phyloP scores from a whole-genome alignment of 345 rosid species.

The Melaleuca alternifolia region DNA sequence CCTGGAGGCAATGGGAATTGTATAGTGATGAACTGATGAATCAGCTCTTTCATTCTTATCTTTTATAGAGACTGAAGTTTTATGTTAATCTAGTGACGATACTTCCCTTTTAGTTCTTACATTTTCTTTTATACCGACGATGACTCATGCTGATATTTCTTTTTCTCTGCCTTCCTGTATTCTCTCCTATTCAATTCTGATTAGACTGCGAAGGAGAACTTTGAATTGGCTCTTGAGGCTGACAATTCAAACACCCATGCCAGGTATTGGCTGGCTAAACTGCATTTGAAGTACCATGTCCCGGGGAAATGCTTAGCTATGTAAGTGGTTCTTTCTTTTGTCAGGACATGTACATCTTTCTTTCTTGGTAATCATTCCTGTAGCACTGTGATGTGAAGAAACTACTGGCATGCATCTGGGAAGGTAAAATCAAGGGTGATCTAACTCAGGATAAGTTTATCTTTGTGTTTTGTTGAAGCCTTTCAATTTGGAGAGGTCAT shows the following conservation, averaged over 20 bases:
- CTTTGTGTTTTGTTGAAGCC: neutral
- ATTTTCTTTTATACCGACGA: neutral
- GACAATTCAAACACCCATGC: constrained; percentile 80
- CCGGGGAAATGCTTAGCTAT: constrained; percentile 79
- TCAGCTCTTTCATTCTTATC: neutral
- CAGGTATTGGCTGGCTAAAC: constrained; percentile 65
- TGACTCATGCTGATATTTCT: neutral
- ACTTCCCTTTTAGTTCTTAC: neutral
- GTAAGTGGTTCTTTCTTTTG: constrained; percentile 30
- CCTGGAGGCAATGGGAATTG: neutral
- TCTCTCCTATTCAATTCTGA: neutral
- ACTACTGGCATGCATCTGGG: neutral
- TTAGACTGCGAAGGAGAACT: constrained; percentile 84
- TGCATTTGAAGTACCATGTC: constrained; percentile 83
- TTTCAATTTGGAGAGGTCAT: neutral
- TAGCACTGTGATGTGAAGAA: neutral
- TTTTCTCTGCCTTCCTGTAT: neutral
- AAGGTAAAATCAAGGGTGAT: neutral
- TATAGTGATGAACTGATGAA: neutral
- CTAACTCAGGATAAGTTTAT: neutral
- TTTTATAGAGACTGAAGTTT: neutral
- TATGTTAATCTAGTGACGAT: neutral
- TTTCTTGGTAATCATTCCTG: neutral
- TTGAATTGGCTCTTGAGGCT: constrained; percentile 76
- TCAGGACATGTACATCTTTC: neutral